Conservation (phyloP, 2,329 filamentous ascomycete species). For the Talaromyces sp. region DNA sequence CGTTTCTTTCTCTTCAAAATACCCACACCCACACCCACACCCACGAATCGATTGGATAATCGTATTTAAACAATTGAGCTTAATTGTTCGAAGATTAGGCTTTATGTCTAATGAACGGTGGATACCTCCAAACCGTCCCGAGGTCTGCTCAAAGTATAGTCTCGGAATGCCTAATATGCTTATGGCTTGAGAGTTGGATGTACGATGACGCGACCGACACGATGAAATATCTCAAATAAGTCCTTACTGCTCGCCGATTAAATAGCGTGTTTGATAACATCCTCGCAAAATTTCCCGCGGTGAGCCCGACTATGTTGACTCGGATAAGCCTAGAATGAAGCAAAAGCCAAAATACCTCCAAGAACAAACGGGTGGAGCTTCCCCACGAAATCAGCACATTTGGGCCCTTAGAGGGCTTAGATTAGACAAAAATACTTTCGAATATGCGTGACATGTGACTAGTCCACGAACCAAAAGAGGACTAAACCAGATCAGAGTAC, state of each 20-base stretch:
- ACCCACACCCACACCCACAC: background rate
- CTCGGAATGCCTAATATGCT: background rate
- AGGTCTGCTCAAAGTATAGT: background rate
- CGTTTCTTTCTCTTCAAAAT: background rate
- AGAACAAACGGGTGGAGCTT: background rate
- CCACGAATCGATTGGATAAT: background rate
- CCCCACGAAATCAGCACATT: background rate
- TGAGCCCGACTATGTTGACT: too few species aligned
- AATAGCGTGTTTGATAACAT: too few species aligned
- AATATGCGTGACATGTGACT: background rate
- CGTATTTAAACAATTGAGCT: too few species aligned
- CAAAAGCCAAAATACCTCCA: background rate
- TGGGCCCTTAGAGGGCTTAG: background rate
- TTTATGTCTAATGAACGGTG: background rate
- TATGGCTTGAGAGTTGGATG: background rate
- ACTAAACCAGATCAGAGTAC: background rate
- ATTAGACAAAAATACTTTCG: background rate
- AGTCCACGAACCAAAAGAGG: background rate
- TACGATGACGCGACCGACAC: background rate
- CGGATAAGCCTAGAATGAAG: too few species aligned
- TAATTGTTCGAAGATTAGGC: too few species aligned
- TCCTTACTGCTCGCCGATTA: background rate
- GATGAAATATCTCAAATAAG: background rate
- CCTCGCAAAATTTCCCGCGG: background rate
- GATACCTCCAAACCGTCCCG: background rate